Evolutionary conservation across 208 protist genomes (phyloP).

Genomic region (Wallacemonas collosoma): DNA sequence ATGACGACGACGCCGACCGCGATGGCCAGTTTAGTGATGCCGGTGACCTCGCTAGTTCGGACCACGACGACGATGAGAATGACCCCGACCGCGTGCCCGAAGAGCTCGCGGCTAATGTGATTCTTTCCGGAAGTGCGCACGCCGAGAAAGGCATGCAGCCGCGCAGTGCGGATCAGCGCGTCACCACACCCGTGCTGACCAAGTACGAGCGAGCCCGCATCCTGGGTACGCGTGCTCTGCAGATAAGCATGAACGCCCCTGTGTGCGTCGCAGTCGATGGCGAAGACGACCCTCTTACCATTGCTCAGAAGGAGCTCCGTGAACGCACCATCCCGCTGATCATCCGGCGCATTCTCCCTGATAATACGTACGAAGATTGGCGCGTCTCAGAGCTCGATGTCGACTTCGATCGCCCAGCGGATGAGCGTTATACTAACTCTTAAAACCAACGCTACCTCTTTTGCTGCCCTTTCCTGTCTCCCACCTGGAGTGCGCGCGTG

Average conservation of each 20-base stretch:
- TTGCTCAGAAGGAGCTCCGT: conserved; percentile 97
- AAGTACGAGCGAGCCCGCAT: conserved; percentile 99
- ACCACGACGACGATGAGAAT: conserved; percentile 34
- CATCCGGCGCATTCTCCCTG: conserved; percentile 96
- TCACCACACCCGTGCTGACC: conserved; percentile 97
- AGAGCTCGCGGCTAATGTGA: conserved; percentile 50
- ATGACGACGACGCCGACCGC: conserved; percentile 42
- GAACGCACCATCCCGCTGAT: conserved; percentile 98
- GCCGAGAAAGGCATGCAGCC: conserved; percentile 40
- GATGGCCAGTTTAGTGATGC: conserved; percentile 23
- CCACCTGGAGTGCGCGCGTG: neutral
- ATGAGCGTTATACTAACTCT: conserved; percentile 89
- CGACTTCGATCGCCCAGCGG: conserved; percentile 82
- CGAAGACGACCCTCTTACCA: conserved; percentile 98
- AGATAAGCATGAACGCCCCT: conserved; percentile 99
- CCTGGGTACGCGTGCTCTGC: conserved; percentile 97
- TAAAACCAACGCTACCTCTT: conserved; percentile 3
- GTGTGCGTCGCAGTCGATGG: conserved; percentile 97
- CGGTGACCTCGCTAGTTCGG: conserved; percentile 22
- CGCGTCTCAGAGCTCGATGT: conserved; percentile 81
- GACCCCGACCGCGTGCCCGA: conserved; percentile 42
- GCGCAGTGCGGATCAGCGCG: conserved; percentile 61
- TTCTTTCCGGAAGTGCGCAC: conserved; percentile 56
- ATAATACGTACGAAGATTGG: conserved; percentile 95
- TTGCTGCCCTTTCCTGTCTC: neutral